Evolutionary conservation across 768 basidiomycete genomes (phyloP), one percentile per base, ranked within the genome.

Genomic region (Rickenella mellea): DNA sequence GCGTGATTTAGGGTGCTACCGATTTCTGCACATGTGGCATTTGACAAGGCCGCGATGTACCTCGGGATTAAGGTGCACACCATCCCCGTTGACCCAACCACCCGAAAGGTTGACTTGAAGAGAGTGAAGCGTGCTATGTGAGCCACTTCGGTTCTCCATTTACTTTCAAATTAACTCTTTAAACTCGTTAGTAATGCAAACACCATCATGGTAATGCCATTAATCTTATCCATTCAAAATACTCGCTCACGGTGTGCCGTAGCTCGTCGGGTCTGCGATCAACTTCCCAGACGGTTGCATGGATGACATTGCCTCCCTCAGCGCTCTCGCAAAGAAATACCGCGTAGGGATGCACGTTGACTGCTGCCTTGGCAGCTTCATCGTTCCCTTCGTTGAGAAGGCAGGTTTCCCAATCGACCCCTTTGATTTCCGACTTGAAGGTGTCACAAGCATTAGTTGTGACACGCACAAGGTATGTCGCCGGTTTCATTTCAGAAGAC

Each of bases 391-490:
- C 71, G 70, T 99, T 37, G 85, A 90, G 53, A 65, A 75, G 48
- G 75, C 83, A 11, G 87, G 86, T 3, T 74, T 86, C 41, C 66
- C 84, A 0, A 64, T 84, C 19, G 60, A 69, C 27, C 82, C 78
- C 0, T 98, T 97, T 55, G 94, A 98, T 62, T 99, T 99, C 61
- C 67, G 80, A 17, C 81, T 97, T 2, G 70, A 74, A 2, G 94
- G 94, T 3, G 94, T 99, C 19, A 97, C 93, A 2, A 83, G 81
- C 52, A 88, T 97, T 42, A 92, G 89, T 47, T 96, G 93, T 59
- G 94, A 99, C 67, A 90, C 89, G 6, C 92, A 96, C 66, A 94
- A 94, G 68, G 87, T 83, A 51, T 38, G 53, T 24, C 17, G 27
- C 43, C 31, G 25, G 4, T 6, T 27, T 22, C 26, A 21, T 4